A percentile compares a stretch with the other conserved stretches of the same genome.
These are phyloP conservation scores for Neurospora discreta DNA, from an alignment of 495 filamentous ascomycete genomes.

Conservation along the genomic window DNA sequence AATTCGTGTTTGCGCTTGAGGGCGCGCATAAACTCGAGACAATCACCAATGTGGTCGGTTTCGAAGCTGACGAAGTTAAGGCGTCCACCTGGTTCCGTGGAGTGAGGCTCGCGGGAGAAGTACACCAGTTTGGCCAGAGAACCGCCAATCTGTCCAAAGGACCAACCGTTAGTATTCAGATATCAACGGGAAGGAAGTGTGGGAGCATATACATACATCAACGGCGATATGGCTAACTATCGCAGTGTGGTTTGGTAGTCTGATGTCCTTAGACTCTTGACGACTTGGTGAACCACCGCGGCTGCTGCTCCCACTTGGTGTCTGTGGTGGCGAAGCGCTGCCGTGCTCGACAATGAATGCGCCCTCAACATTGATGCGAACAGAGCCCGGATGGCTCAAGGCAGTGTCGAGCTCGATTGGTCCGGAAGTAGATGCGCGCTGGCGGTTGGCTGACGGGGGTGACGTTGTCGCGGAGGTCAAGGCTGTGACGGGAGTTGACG, in stretches of 20 bases:
- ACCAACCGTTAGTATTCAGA: not conserved
- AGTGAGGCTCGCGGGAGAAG: conserved; percentile 77
- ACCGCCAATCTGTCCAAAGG: conserved; percentile 66
- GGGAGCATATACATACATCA: conserved; percentile 53
- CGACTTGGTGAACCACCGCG: conserved; percentile 37
- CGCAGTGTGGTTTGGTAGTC: conserved; percentile 87
- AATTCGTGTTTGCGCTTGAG: conserved; percentile 68
- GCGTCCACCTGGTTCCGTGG: conserved; percentile 72
- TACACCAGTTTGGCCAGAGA: conserved; percentile 94
- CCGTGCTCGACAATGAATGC: conserved; percentile 92
- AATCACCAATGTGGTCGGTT: conserved; percentile 82
- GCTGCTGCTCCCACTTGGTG: conserved; percentile 45
- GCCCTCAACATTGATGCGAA: conserved; percentile 89
- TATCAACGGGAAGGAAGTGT: conserved; percentile 3
- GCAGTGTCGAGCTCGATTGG: conserved; percentile 55
- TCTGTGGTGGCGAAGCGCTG: conserved; percentile 9
- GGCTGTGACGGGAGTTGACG: not conserved
- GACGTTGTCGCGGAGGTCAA: not conserved
- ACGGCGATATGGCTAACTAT: conserved; percentile 93
- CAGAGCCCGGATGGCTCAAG: conserved; percentile 71
- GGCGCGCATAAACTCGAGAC: conserved; percentile 76
- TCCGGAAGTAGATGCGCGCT: not conserved
- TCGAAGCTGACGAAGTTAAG: conserved; percentile 94
- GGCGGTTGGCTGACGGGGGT: conserved; percentile 5
- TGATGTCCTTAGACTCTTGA: conserved; percentile 81